phyloP scores from a whole-genome alignment of 345 rosid species.

The Isatis tinctoria region DNA sequence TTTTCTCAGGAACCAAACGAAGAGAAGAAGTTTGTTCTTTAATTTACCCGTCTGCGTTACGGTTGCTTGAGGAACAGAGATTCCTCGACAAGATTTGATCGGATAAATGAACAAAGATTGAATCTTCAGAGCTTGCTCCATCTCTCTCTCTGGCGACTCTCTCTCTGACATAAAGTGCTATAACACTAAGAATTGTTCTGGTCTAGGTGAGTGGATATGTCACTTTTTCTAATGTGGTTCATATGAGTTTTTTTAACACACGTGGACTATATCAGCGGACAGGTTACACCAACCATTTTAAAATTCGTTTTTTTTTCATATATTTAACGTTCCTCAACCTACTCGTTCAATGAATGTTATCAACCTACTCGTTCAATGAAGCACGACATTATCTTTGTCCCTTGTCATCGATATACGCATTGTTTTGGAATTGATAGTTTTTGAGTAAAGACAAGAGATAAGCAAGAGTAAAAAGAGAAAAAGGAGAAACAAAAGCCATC shows the following conservation, averaged over 20 bases:
- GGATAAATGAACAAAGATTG: constrained; percentile 69
- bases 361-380: background rate
- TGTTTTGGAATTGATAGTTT: background rate
- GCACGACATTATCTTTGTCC: background rate
- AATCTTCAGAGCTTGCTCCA: constrained; percentile 34
- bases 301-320: background rate
- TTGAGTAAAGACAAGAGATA: background rate
- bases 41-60: constrained; percentile 64
- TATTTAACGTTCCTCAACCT: background rate
- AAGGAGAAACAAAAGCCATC: background rate
- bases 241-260: constrained; percentile 1
- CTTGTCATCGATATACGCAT: background rate
- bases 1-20: background rate
- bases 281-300: constrained; percentile 19
- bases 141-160: background rate
- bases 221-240: background rate
- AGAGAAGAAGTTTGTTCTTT: background rate
- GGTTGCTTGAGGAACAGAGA: constrained; percentile 63
- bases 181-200: background rate
- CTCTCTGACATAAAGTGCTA: background rate
- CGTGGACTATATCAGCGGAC: constrained; percentile 15
- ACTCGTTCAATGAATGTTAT: background rate
- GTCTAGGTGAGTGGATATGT: too few relatives aligned
- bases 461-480: background rate
- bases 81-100: constrained; percentile 79